Evolutionary conservation across 1,139 yeast species (phyloP), one percentile per base, ranked within the genome.

Genomic region (Hyphopichia buzzinii): DNA sequence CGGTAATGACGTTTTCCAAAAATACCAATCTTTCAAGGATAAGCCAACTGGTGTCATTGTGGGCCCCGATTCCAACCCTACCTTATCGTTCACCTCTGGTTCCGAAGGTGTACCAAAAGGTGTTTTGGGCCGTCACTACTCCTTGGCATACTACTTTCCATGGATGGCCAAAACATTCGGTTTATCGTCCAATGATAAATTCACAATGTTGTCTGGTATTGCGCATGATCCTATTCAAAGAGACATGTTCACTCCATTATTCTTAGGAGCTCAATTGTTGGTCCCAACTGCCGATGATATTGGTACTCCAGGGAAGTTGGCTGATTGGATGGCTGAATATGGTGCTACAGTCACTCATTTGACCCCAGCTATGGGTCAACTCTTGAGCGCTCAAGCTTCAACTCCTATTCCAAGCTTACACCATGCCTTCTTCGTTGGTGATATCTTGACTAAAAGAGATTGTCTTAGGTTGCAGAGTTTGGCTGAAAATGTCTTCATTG

Each of bases 171-270:
- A 86, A 57, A 77, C 82, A 37, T 92, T 94, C 55, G 79, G 81
- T 30, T 74, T 92, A 34, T 76, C 85, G 25, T 85, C 78, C 40
- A 75, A 81, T 30, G 98, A 94, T 63, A 84, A 74, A 56, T 92
- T 92, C 67, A 94, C 99, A 17, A 92, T 92, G 99, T 76, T 92
- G 42, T 86, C 96, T 19, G 99, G 99, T 55, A 92, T 92, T 59
- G 99, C 99, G 0, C 99, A 92, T 58, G 99, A 92, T 64, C 99
- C 99, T 12, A 92, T 92, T 44, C 99, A 92, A 68, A 84, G 99
- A 72, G 99, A 92, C 60, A 94, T 92, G 84, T 92, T 92, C 62
- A 94, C 99, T 2, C 99, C 99, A 21, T 74, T 92, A 43, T 92
- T 92, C 63, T 72, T 92, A 44, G 99, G 99, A 43, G 98, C 98